These are phyloP conservation scores for Cylindrotheca fusiformis DNA, from an alignment of 108 stramenopile genomes.

Conservation along the genomic window DNA sequence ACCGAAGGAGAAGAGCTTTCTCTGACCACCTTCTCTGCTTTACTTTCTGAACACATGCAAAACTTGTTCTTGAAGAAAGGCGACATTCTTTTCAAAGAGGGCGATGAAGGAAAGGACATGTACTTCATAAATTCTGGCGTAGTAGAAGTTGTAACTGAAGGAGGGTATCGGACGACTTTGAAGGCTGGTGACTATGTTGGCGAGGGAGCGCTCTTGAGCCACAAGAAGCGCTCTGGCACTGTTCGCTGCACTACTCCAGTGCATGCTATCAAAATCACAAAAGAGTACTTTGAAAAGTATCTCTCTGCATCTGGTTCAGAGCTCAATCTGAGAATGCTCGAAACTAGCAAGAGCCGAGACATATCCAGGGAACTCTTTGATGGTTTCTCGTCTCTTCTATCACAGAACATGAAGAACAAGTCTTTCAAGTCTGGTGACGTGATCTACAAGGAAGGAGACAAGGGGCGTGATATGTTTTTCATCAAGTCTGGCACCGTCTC, in stretches of 20 bases:
- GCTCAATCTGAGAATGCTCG: background rate
- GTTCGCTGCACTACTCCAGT: constrained; percentile 65
- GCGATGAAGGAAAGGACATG: constrained; percentile 56
- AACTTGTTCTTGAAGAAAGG: constrained; percentile 57
- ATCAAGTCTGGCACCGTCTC: constrained; percentile 69
- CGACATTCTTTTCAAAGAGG: constrained; percentile 51
- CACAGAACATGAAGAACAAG: constrained; percentile 71
- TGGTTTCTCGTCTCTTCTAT: constrained; percentile 54
- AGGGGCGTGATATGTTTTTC: constrained; percentile 72
- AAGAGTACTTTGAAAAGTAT: constrained; percentile 71
- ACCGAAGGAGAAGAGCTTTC: constrained; percentile 37
- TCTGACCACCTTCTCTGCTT: constrained; percentile 5
- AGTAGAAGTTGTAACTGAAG: constrained; percentile 47
- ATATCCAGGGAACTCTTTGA: constrained; percentile 13
- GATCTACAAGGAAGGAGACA: constrained; percentile 61
- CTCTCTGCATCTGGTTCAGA: constrained; percentile 7
- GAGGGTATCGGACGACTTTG: constrained; percentile 42
- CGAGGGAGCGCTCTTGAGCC: constrained; percentile 48
- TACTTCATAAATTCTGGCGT: constrained; percentile 63
- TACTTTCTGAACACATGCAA: constrained; percentile 61
- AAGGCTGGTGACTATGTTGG: constrained; percentile 58
- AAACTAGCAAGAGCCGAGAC: background rate
- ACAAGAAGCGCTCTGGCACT: constrained; percentile 26
- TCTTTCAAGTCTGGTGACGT: constrained; percentile 57
- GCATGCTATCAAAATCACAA: constrained; percentile 55